Evolutionary conservation across 169 alveolate species (phyloP), one percentile per base, ranked within the genome.

Genomic region (Eimeria acervulina): DNA sequence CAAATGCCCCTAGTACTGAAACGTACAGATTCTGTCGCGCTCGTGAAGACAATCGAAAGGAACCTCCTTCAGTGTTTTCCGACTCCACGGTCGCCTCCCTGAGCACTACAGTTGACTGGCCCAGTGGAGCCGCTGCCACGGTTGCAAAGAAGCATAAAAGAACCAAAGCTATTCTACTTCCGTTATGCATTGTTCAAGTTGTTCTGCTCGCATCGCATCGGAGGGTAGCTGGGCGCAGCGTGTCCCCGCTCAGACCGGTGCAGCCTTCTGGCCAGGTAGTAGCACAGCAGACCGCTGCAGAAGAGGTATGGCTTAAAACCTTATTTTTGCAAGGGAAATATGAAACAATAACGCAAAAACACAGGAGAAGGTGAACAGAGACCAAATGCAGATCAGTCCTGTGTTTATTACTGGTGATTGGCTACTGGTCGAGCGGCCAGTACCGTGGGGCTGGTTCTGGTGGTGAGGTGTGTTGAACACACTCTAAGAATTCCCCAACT

Each of bases 381-480:
- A 13, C 19, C 2, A 28, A 7, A 2, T 80, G n/a, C 31, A 52
- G 13, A 21, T 13, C 68, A 12, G 1, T 3, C 6, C 19, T 10
- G 89, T 12, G 19, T 47, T 28, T 17, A 80, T 28, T 36, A 36
- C 44, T 13, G 90, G 70, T 26, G 90, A n/a, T 28, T 21, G n/a
- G 28, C 44, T 42, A 38, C 47, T 17, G 19, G 42, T 47, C 42
- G 90, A 44, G 15, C 44, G 26, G 70, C 7, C 21, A 51, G 26
- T 44, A 17, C 19, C n/a, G 63, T 80, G 90, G 90, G 90, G 90
- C 90, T 80, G 90, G 90, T 52, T 80, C 0, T 2, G 66, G 90
- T 52, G 38, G 90, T 38, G 13, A 23, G 66, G 59, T 52, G 70
- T 28, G 70, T 44, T 68, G 66, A 47, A 47, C 47, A 47, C 70